phyloP scores from a whole-genome alignment of 768 basidiomycete species.

The Galerina marginata region DNA sequence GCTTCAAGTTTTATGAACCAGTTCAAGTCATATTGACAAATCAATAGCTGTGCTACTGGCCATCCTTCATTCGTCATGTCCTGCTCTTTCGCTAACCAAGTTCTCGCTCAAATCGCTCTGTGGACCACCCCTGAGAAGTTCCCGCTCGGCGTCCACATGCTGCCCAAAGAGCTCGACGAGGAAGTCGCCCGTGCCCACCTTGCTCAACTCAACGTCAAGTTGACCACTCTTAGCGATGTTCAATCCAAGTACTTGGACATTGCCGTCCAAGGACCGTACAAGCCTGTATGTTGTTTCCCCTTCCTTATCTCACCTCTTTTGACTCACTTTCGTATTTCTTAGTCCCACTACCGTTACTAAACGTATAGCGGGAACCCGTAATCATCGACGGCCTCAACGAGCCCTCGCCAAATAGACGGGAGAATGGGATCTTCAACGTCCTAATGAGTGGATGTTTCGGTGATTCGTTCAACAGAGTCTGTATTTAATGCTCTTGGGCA shows the following conservation, averaged over 20 bases:
- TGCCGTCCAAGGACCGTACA: slow-evolving; percentile 75
- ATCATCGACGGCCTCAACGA: slow-evolving; percentile 76
- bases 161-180: slow-evolving; percentile 98
- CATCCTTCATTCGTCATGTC: slow-evolving; percentile 99
- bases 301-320: neutral
- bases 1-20: neutral
- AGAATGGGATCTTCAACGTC: slow-evolving; percentile 74
- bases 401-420: slow-evolving; percentile 65
- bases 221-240: slow-evolving; percentile 72
- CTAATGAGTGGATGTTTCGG: slow-evolving; percentile 52
- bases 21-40: slow-evolving; percentile 1
- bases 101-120: slow-evolving; percentile 96
- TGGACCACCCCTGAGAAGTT: slow-evolving; percentile 94
- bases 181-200: slow-evolving; percentile 98
- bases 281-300: slow-evolving; percentile 41
- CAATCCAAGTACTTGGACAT: slow-evolving; percentile 95
- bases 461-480: slow-evolving; percentile 56
- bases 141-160: slow-evolving; percentile 96
- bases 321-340: slow-evolving; percentile 4
- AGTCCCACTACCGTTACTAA: slow-evolving; percentile 56
- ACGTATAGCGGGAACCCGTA: slow-evolving; percentile 34
- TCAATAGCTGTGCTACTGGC: slow-evolving; percentile 86
- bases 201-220: slow-evolving; percentile 89
- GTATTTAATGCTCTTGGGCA: slow-evolving; percentile 50
- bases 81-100: slow-evolving; percentile 99